phyloP scores from a whole-genome alignment of 108 stramenopile genomes.

The Conticribra guillardii region DNA sequence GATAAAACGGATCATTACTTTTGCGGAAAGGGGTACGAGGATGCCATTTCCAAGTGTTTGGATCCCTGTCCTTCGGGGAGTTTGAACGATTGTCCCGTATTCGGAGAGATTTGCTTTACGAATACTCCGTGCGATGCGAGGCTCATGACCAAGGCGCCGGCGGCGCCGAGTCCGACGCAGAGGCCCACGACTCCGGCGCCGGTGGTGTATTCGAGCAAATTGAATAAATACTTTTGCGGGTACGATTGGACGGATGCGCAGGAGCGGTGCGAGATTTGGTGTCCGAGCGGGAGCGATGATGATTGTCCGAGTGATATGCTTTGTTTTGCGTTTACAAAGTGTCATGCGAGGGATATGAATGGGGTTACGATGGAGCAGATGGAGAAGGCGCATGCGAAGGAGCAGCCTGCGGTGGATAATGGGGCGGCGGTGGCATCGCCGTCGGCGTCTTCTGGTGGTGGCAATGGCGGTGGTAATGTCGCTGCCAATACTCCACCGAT shows the following conservation, averaged over 20 bases:
- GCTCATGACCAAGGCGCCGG: constrained; percentile 35
- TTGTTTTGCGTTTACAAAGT: constrained; percentile 47
- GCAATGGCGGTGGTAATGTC: not conserved
- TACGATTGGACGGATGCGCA: constrained; percentile 52
- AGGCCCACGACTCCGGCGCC: constrained; percentile 45
- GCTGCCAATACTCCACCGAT: not conserved
- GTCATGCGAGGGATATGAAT: constrained; percentile 46
- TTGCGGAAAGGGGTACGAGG: constrained; percentile 46
- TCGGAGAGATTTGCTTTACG: constrained; percentile 48
- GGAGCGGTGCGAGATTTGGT: constrained; percentile 49
- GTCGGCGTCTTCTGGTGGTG: not conserved
- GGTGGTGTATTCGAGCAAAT: constrained; percentile 30
- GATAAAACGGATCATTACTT: constrained; percentile 53
- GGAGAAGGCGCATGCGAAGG: constrained; percentile 18
- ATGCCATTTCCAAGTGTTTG: constrained; percentile 29
- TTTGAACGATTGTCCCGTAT: constrained; percentile 50
- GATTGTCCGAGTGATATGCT: constrained; percentile 45
- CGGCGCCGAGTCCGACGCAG: constrained; percentile 32
- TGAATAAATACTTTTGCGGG: constrained; percentile 53
- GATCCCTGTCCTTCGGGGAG: constrained; percentile 48
- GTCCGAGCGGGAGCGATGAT: constrained; percentile 50
- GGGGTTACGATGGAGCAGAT: constrained; percentile 35
- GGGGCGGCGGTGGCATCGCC: not conserved
- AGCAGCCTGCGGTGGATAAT: not conserved
- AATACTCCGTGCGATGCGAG: constrained; percentile 54